These are phyloP conservation scores for Lentinula edodes DNA, from an alignment of 768 basidiomycete genomes.

Conservation along the genomic window DNA sequence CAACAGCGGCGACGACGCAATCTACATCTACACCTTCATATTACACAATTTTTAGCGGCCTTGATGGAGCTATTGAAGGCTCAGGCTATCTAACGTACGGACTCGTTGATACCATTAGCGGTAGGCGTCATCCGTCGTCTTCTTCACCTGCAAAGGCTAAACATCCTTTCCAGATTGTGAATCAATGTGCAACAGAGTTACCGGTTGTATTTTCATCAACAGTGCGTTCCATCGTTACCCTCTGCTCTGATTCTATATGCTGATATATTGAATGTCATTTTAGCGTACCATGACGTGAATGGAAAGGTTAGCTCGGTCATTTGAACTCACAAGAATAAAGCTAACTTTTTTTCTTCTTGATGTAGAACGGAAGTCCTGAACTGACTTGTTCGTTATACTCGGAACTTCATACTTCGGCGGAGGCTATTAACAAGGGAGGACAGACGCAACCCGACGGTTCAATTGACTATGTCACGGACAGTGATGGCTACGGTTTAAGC, in stretches of 20 bases:
- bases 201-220: slow-evolving; percentile 26
- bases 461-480: slow-evolving; percentile 33
- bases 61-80: slow-evolving; percentile 25
- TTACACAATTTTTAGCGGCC: slow-evolving; percentile 18
- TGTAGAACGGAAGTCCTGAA: slow-evolving; percentile 26
- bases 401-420: slow-evolving; percentile 26
- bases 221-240: slow-evolving; percentile 15
- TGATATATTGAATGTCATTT: background rate
- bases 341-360: background rate
- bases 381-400: slow-evolving; percentile 30
- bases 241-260: no score
- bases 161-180: slow-evolving; percentile 17
- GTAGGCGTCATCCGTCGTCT: slow-evolving; percentile 7
- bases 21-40: background rate
- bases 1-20: no score
- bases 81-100: slow-evolving; percentile 28
- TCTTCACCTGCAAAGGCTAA: no score
- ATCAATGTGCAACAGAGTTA: slow-evolving; percentile 24
- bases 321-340: background rate
- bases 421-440: slow-evolving; percentile 35
- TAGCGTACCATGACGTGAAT: slow-evolving; percentile 31
- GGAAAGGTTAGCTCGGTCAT: slow-evolving; percentile 20
- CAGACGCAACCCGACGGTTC: slow-evolving; percentile 38
- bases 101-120: slow-evolving; percentile 26
- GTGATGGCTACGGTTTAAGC: slow-evolving; percentile 37